phyloP scores from a whole-genome alignment of 116 monocot genomes.

The Cymodocea nodosa region DNA sequence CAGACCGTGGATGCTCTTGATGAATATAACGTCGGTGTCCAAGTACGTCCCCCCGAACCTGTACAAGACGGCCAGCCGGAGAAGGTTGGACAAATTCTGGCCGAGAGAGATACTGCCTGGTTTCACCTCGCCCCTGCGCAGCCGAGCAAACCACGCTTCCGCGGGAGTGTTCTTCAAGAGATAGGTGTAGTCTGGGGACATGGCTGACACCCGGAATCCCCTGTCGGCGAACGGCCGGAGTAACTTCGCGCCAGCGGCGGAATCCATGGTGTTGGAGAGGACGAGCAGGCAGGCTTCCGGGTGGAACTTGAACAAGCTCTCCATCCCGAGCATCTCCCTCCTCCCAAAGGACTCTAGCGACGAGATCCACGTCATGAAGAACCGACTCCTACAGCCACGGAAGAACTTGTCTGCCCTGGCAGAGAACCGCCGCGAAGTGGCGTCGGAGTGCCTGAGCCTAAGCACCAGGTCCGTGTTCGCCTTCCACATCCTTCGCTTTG shows the following conservation, averaged over 20 bases:
- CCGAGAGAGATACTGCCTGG: slow-evolving; percentile 46
- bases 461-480: background rate
- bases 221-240: slow-evolving; percentile 22
- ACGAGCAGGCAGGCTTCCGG: slow-evolving; percentile 55
- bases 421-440: slow-evolving; percentile 17
- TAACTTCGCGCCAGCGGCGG: slow-evolving; percentile 17
- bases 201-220: slow-evolving; percentile 31
- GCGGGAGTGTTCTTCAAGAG: slow-evolving; percentile 51
- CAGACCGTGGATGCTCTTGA: slow-evolving; percentile 35
- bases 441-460: slow-evolving; percentile 6
- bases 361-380: slow-evolving; percentile 87
- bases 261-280: slow-evolving; percentile 54
- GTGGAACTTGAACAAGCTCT: slow-evolving; percentile 71
- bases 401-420: slow-evolving; percentile 31
- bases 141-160: slow-evolving; percentile 30
- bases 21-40: slow-evolving; percentile 63
- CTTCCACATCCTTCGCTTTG: background rate
- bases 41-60: slow-evolving; percentile 69
- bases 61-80: slow-evolving; percentile 65
- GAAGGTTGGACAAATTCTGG: slow-evolving; percentile 83
- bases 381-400: slow-evolving; percentile 26
- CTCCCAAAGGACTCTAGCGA: slow-evolving; percentile 23
- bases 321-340: slow-evolving; percentile 46
- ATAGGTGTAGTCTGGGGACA: slow-evolving; percentile 43
- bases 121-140: slow-evolving; percentile 24